phyloP scores from a whole-genome alignment of 768 basidiomycete genomes.

The Gymnopilus junonius region DNA sequence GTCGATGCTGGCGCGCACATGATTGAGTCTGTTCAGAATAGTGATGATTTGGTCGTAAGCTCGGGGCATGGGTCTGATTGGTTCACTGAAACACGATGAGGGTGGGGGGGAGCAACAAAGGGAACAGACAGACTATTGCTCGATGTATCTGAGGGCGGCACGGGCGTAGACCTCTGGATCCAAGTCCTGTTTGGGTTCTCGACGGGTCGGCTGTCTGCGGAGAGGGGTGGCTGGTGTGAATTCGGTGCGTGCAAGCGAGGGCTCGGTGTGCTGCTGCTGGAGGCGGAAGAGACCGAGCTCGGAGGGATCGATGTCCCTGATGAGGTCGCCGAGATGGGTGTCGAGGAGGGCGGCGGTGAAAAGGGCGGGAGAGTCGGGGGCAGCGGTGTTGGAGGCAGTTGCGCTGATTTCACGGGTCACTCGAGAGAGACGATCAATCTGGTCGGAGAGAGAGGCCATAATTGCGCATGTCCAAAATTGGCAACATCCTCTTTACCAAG shows the following conservation, averaged over 20 bases:
- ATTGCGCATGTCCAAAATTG: slow-evolving; percentile 19
- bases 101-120: not conserved
- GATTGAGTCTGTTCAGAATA: slow-evolving; percentile 43
- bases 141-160: slow-evolving; percentile 77
- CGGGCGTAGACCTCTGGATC: slow-evolving; percentile 79
- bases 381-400: slow-evolving; percentile 40
- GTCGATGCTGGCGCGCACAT: slow-evolving; percentile 43
- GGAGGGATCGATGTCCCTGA: slow-evolving; percentile 78
- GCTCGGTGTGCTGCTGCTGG: slow-evolving; percentile 26
- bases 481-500: slow-evolving; percentile 15
- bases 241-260: slow-evolving; percentile 62
- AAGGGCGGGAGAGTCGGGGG: slow-evolving; percentile 31
- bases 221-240: slow-evolving; percentile 77
- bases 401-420: slow-evolving; percentile 56
- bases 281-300: slow-evolving; percentile 81
- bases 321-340: slow-evolving; percentile 70
- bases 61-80: slow-evolving; percentile 55
- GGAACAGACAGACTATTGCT: slow-evolving; percentile 65
- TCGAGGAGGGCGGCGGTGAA: slow-evolving; percentile 72
- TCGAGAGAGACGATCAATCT: slow-evolving; percentile 66
- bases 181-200: slow-evolving; percentile 48
- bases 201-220: slow-evolving; percentile 45
- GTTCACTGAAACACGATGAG: slow-evolving; percentile 30
- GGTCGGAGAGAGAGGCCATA: slow-evolving; percentile 66
- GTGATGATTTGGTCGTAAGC: slow-evolving; percentile 49